A percentile compares a stretch with the other conserved stretches of the same genome.
phyloP scores from a whole-genome alignment of 169 alveolate species.

The Theileria orientalis region DNA sequence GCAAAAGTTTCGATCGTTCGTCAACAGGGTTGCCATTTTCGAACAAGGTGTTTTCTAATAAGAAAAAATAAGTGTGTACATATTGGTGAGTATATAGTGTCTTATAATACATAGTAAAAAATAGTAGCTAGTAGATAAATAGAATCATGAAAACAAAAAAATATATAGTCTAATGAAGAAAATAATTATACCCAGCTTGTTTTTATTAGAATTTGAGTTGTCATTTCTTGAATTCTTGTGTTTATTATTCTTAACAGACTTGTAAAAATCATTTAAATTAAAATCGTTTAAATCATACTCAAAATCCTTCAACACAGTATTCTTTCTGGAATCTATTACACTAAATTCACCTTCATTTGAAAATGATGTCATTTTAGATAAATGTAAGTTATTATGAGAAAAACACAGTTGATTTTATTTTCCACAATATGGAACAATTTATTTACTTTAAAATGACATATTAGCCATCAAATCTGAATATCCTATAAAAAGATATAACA shows the following conservation, averaged over 20 bases:
- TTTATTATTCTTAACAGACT: conserved; percentile 17
- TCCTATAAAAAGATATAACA: too few species aligned
- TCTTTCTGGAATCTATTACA: conserved; percentile 9
- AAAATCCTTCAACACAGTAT: neutral
- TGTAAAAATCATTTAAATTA: conserved; percentile 18
- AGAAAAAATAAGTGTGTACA: neutral
- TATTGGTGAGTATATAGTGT: too few species aligned
- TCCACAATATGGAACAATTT: too few species aligned
- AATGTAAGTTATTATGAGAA: neutral
- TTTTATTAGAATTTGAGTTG: neutral
- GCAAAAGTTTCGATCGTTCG: neutral
- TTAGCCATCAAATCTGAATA: neutral
- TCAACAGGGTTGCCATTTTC: neutral
- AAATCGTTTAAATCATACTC: conserved; percentile 16
- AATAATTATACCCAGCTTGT: neutral
- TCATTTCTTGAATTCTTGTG: conserved; percentile 7
- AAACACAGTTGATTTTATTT: too few species aligned
- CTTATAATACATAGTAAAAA: too few species aligned
- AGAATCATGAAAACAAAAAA: too few species aligned
- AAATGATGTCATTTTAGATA: neutral
- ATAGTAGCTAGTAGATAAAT: too few species aligned
- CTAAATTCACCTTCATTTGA: neutral
- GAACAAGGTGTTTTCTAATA: conserved; percentile 6
- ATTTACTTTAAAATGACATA: too few species aligned
- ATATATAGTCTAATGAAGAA: too few species aligned